These are phyloP conservation scores for Aegilops bicornis DNA, from an alignment of 176 grass and related monocot genomes.

Conservation along the genomic window DNA sequence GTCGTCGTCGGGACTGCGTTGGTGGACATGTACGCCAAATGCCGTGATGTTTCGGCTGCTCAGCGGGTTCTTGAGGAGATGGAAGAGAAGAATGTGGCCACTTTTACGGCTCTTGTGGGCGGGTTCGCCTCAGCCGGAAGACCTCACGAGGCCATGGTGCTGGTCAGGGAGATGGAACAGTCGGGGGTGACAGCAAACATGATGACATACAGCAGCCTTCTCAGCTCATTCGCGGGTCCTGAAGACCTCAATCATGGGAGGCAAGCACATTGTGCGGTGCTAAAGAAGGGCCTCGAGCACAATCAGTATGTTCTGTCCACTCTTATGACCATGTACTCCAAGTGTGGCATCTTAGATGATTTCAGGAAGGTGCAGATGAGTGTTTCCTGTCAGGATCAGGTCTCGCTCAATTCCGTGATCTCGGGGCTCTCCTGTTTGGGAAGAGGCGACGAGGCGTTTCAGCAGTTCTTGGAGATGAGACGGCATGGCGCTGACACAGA, in stretches of 20 bases:
- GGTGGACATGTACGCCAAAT: constrained; percentile 28
- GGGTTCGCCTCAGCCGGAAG: not conserved
- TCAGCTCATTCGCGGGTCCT: constrained; percentile 11
- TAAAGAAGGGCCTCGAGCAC: constrained; percentile 22
- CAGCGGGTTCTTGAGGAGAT: not conserved
- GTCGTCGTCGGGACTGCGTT: not conserved
- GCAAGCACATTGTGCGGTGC: not conserved
- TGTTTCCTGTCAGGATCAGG: constrained; percentile 29
- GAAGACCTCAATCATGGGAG: constrained; percentile 4
- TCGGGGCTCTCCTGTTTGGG: constrained; percentile 31
- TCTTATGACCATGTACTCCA: constrained; percentile 44
- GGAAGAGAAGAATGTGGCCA: constrained; percentile 25
- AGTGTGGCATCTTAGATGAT: constrained; percentile 25
- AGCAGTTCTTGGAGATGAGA: constrained; percentile 38
- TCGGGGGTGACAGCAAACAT: constrained; percentile 14
- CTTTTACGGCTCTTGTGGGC: constrained; percentile 1
- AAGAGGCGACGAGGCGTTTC: constrained; percentile 24
- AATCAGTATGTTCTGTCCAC: constrained; percentile 17
- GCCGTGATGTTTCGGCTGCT: not conserved
- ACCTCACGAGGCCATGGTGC: constrained; percentile 20
- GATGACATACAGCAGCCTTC: constrained; percentile 40
- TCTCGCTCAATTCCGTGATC: constrained; percentile 20
- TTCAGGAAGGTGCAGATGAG: constrained; percentile 5
- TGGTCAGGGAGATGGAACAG: constrained; percentile 35
- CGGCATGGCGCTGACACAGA: not conserved